Conservation (phyloP, 768 basidiomycete genomes). For the Suillus hirtellus region DNA sequence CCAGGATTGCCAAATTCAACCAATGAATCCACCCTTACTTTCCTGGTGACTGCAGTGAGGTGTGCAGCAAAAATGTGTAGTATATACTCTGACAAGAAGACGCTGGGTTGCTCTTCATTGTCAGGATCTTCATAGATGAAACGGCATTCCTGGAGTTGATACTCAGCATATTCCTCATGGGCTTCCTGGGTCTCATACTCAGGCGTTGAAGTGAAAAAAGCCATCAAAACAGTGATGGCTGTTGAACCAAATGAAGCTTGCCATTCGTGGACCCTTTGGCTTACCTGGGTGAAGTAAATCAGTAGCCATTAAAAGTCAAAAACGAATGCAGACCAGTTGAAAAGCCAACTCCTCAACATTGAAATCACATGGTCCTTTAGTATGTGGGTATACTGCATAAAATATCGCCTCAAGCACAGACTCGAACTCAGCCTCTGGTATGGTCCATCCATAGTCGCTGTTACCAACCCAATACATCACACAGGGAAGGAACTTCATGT, state of each 20-base stretch:
- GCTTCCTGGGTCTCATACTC: conserved; percentile 3
- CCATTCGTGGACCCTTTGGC: conserved; percentile 14
- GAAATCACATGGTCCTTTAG: background rate
- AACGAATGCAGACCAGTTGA: conserved; percentile 7
- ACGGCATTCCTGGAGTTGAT: background rate
- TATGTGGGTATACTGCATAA: conserved; percentile 7
- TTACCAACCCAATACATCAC: conserved; percentile 11
- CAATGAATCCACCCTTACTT: conserved; percentile 7
- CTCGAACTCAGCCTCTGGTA: conserved; percentile 8
- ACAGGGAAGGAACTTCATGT: conserved; percentile 3
- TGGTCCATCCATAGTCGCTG: conserved; percentile 10
- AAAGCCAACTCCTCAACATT: conserved; percentile 5
- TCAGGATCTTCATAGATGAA: conserved; percentile 14
- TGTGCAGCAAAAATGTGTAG: conserved; percentile 8
- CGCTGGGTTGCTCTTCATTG: background rate
- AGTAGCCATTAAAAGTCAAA: conserved; percentile 5
- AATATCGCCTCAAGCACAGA: conserved; percentile 6
- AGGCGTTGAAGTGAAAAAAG: conserved; percentile 4
- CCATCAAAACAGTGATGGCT: conserved; percentile 12
- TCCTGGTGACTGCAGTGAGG: conserved; percentile 2
- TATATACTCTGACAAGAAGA: conserved; percentile 13
- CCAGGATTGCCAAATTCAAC: conserved; percentile 6
- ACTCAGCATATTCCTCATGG: background rate
- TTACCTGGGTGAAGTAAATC: conserved; percentile 4
- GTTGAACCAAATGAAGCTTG: conserved; percentile 12